Base-by-base conservation (phyloP, 345 rosid genomes). In the Carallia brachiata region DNA sequence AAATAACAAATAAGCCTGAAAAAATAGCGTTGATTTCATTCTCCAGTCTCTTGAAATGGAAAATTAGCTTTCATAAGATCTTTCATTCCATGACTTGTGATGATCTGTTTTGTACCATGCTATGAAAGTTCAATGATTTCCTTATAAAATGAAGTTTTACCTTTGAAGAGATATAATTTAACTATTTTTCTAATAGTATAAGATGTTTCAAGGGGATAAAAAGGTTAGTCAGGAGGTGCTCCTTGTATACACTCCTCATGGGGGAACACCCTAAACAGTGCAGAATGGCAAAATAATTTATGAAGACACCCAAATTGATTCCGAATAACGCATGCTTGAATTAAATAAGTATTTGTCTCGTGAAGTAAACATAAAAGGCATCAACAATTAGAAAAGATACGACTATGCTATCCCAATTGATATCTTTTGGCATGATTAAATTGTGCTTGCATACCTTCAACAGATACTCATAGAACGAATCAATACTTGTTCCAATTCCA, bases 401-500 rank as follows among this genome's bases (percentile, higher is more conserved):
- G 57, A 30, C 30, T 39, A 39, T 53, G 52, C 15, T 52, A 67
- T 48, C 63, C 19, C 54, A 36, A 31, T 18, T 55, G 68, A 3
- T 7, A 23, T 40, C 36, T 40, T 58, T 59, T 12, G 6, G 34
- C 44, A 32, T 62, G 47, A 58, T 36, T 28, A 27, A 55, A 67
- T 31, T 48, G 54, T 12, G 57, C 55, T 44, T 50, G 54, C 54
- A 27, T 71, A 73, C 98, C 99, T 95, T 95, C 77, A 95, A 84
- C 65, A 95, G 97, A 84, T 92, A 92, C 81, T 95, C 99, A 61
- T 92, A 95, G 82, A 95, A 95, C 39, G 99, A 95, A 77, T 95
- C 97, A 75, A 95, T 92, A 81, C 97, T 95, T 75, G 99, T 90
- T 68, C 97, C 99, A 70, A 95, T 95, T 80, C 99, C 99, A 72